These are phyloP conservation scores for Xylaria hypoxylon DNA, from an alignment of 2,329 filamentous ascomycete genomes.

Conservation along the genomic window DNA sequence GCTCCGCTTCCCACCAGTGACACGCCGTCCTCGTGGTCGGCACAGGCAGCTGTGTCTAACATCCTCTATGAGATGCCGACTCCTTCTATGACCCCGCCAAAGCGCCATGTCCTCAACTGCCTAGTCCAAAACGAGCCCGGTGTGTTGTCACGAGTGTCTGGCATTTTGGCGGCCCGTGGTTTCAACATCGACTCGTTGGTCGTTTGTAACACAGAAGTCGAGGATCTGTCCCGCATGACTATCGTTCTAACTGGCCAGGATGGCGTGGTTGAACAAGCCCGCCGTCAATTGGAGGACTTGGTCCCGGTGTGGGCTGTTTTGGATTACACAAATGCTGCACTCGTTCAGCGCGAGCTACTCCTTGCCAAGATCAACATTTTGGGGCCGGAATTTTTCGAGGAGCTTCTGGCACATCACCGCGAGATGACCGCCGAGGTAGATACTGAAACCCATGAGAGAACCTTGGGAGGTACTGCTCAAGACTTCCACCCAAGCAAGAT, in stretches of 20 bases:
- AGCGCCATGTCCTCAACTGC: conserved; percentile 97
- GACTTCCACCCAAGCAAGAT: conserved; percentile 94
- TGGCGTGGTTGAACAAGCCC: conserved; percentile 95
- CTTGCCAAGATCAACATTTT: conserved; percentile 97
- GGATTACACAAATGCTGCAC: conserved; percentile 91
- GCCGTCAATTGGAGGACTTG: conserved; percentile 93
- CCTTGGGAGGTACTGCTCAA: conserved; percentile 61
- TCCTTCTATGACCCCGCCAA: conserved; percentile 83
- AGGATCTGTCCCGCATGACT: conserved; percentile 97
- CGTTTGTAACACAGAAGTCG: conserved; percentile 97
- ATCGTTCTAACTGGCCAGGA: conserved; percentile 97
- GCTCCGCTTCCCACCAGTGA: conserved; percentile 84
- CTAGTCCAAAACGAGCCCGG: conserved; percentile 99
- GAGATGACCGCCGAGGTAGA: conserved; percentile 77
- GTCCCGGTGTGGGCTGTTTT: conserved; percentile 98
- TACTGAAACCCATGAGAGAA: conserved; percentile 52
- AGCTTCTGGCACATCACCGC: conserved; percentile 92
- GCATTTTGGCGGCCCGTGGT: conserved; percentile 92
- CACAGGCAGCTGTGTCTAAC: conserved; percentile 94
- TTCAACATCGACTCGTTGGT: conserved; percentile 99
- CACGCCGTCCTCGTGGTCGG: conserved; percentile 83
- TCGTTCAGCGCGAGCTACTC: conserved; percentile 95
- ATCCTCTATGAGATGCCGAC: conserved; percentile 98
- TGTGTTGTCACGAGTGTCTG: conserved; percentile 94
- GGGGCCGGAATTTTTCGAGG: conserved; percentile 97